A percentile compares a stretch with the other conserved stretches of the same genome.
phyloP scores from a whole-genome alignment of 768 basidiomycete species.

The Suillus brevipes region DNA sequence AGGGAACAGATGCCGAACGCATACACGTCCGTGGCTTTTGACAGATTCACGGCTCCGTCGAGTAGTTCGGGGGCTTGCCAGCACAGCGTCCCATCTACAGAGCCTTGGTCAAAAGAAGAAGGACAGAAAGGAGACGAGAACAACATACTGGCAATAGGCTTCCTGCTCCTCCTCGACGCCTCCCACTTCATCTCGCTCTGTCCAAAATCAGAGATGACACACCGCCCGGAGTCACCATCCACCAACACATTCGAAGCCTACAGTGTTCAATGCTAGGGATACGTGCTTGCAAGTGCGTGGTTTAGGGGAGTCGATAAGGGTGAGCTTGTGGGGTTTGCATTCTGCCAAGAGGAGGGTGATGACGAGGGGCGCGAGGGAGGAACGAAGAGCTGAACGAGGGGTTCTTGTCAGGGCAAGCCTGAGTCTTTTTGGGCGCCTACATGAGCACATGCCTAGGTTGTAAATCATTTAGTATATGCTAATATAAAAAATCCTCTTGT shows the following conservation, averaged over 20 bases:
- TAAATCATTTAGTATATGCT: too few relatives aligned
- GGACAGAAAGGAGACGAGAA: neutral
- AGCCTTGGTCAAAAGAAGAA: neutral
- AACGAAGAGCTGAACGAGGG: too few relatives aligned
- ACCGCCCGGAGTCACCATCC: slow-evolving; percentile 60
- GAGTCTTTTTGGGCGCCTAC: too few relatives aligned
- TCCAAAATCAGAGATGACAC: slow-evolving; percentile 82
- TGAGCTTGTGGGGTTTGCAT: too few relatives aligned
- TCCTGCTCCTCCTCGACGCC: slow-evolving; percentile 59
- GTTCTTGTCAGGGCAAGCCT: too few relatives aligned
- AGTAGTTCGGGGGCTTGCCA: slow-evolving; percentile 77
- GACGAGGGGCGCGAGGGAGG: too few relatives aligned
- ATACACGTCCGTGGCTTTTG: slow-evolving; percentile 63
- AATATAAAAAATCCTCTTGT: too few relatives aligned
- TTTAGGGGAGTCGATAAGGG: too few relatives aligned
- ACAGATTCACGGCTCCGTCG: slow-evolving; percentile 46
- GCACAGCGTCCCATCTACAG: slow-evolving; percentile 58
- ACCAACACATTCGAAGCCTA: slow-evolving; percentile 80
- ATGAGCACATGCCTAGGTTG: too few relatives aligned
- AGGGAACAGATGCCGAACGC: slow-evolving; percentile 68
- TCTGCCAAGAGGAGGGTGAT: too few relatives aligned
- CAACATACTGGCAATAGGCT: slow-evolving; percentile 46
- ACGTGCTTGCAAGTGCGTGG: too few relatives aligned
- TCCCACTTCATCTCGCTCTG: slow-evolving; percentile 80
- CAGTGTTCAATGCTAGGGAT: too few relatives aligned